Percentiles rank a stretch among this genome's conserved stretches.
Evolutionary conservation across 1,284 basidiomycete genomes (phyloP).

Genomic region (Leccinum angustisporum): DNA sequence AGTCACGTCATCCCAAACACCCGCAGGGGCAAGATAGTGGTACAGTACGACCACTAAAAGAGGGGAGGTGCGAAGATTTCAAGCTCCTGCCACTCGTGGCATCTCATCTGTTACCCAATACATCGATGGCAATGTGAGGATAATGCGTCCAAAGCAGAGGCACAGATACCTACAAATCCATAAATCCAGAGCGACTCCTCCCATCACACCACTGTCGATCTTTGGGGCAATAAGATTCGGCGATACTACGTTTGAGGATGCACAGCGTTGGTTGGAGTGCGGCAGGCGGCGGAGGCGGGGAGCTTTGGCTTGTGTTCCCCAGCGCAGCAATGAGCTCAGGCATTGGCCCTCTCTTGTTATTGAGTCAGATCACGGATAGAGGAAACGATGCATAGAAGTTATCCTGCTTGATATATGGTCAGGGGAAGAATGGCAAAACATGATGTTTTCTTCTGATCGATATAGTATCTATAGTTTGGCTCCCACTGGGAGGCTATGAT

Average conservation of each 20-base stretch:
- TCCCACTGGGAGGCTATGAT: too few species aligned
- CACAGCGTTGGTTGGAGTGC: slow-evolving; percentile 30
- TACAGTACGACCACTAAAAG: neutral
- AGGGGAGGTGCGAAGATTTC: neutral
- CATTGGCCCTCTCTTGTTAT: slow-evolving; percentile 46
- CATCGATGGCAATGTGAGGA: neutral
- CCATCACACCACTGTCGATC: neutral
- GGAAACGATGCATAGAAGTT: too few species aligned
- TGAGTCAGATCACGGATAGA: slow-evolving; percentile 13
- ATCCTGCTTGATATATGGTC: too few species aligned
- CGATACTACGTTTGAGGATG: slow-evolving; percentile 29
- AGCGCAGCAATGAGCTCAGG: slow-evolving; percentile 42
- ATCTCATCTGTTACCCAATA: neutral
- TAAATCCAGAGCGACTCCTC: neutral
- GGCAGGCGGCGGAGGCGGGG: slow-evolving; percentile 7
- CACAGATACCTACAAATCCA: neutral
- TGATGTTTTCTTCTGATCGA: too few species aligned
- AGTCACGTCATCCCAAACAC: neutral
- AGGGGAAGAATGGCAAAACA: too few species aligned
- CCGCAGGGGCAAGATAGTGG: neutral
- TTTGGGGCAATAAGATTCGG: neutral
- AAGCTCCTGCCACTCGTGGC: neutral
- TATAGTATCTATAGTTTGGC: too few species aligned
- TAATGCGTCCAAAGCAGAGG: neutral
- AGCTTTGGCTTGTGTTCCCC: slow-evolving; percentile 28